phyloP scores from a whole-genome alignment of 140 eudicot species.

The Cichorium intybus region DNA sequence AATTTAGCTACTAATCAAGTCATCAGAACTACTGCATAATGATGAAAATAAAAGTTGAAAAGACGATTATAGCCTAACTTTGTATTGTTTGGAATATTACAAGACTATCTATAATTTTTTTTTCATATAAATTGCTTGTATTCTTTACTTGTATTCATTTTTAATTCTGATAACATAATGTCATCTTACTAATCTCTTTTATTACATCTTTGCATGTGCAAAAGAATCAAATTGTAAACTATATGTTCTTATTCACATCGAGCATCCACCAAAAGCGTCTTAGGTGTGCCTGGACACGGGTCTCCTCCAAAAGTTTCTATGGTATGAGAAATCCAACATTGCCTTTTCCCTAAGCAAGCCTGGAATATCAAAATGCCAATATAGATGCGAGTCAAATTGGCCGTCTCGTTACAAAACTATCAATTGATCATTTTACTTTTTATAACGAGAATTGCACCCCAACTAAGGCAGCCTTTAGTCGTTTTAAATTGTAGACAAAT shows the following conservation, averaged over 20 bases:
- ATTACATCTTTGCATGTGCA: background rate
- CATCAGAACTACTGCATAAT: too few relatives aligned
- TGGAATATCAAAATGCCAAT: slow-evolving; percentile 27
- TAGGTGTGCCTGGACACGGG: slow-evolving; percentile 62
- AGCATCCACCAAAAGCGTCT: slow-evolving; percentile 62
- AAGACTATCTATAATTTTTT: too few relatives aligned
- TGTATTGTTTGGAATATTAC: too few relatives aligned
- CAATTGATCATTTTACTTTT: background rate
- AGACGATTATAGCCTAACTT: too few relatives aligned
- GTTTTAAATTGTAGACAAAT: too few relatives aligned
- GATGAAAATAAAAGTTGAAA: too few relatives aligned
- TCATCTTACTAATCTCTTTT: background rate
- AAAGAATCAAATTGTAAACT: background rate
- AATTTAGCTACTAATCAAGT: too few relatives aligned
- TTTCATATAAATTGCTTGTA: background rate
- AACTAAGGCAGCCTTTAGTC: too few relatives aligned
- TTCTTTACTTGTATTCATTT: background rate
- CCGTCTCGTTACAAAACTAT: background rate
- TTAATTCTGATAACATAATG: background rate
- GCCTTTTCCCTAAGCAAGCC: slow-evolving; percentile 70
- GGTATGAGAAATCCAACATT: slow-evolving; percentile 43
- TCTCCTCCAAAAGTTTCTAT: slow-evolving; percentile 41
- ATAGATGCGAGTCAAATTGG: background rate
- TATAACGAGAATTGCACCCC: too few relatives aligned
- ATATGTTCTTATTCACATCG: slow-evolving; percentile 35